These are phyloP conservation scores for Stenocarpella maydis DNA, from an alignment of 2,329 filamentous ascomycete species.

Conservation along the genomic window DNA sequence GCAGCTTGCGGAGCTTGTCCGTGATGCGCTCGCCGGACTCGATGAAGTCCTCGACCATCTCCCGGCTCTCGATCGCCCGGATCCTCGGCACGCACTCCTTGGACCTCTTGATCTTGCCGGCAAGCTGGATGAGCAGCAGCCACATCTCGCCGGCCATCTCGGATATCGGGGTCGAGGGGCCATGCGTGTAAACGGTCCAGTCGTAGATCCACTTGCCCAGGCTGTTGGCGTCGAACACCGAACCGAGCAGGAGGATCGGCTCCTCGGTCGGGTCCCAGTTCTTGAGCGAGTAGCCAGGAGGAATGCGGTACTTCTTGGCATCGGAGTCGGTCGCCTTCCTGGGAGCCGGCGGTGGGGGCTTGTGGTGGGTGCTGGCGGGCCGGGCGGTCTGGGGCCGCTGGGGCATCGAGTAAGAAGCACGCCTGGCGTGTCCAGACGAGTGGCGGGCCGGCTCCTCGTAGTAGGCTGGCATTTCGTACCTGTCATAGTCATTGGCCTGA, in stretches of 20 bases:
- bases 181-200: constrained; percentile 94
- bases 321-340: constrained; percentile 65
- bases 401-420: constrained; percentile 58
- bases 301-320: constrained; percentile 75
- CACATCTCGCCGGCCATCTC: constrained; percentile 95
- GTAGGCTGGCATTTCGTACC: constrained; percentile 54
- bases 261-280: constrained; percentile 97
- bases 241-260: constrained; percentile 92
- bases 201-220: constrained; percentile 99
- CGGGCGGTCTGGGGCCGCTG: constrained; percentile 62
- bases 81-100: constrained; percentile 80
- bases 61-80: constrained; percentile 74
- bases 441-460: constrained; percentile 50
- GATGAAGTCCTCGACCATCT: constrained; percentile 90
- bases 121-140: constrained; percentile 92
- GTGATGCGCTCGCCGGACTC: constrained; percentile 87
- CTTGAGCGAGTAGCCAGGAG: constrained; percentile 91
- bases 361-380: constrained; percentile 52
- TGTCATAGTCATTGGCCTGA: constrained; percentile 46
- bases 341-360: constrained; percentile 47
- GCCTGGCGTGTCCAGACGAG: constrained; percentile 52
- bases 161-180: constrained; percentile 81
- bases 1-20: constrained; percentile 82
- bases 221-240: constrained; percentile 96
- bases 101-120: constrained; percentile 91